phyloP scores from a whole-genome alignment of 2,329 filamentous ascomycete species.

The Colletotrichum brevisporum region DNA sequence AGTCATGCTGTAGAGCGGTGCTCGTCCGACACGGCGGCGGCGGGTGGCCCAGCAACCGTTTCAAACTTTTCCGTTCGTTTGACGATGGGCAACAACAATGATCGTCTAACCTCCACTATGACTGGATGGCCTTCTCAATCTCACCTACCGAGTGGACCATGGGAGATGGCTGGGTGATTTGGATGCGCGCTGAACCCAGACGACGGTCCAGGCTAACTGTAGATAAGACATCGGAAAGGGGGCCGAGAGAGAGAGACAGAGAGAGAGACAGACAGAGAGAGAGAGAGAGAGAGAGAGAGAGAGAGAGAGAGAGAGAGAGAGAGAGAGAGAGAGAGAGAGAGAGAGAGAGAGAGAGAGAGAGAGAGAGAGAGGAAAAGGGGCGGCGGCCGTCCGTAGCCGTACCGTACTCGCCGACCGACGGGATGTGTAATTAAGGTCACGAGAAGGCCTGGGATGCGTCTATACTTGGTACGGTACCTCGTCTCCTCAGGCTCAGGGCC shows the following conservation, averaged over 20 bases:
- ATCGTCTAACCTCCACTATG: too few species aligned
- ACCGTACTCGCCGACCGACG: conserved; percentile 3
- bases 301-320: background rate
- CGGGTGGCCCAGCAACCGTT: conserved; percentile 15
- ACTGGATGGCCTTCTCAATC: background rate
- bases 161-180: conserved; percentile 40
- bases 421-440: conserved; percentile 30
- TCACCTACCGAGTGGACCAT: conserved; percentile 14
- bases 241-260: background rate
- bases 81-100: conserved; percentile 12
- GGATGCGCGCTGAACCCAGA: conserved; percentile 37
- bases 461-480: background rate
- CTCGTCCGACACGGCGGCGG: background rate
- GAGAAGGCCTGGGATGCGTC: conserved; percentile 10
- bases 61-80: conserved; percentile 9
- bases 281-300: background rate
- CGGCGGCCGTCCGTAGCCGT: conserved; percentile 4
- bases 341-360: background rate
- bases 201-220: conserved; percentile 15
- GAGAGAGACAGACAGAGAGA: too few species aligned
- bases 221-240: conserved; percentile 27
- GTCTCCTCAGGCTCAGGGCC: background rate
- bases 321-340: background rate
- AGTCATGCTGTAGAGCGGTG: background rate
- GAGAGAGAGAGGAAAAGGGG: conserved; percentile 11